Base-by-base conservation (phyloP, 257 asterid species). In the Misopates orontium region DNA sequence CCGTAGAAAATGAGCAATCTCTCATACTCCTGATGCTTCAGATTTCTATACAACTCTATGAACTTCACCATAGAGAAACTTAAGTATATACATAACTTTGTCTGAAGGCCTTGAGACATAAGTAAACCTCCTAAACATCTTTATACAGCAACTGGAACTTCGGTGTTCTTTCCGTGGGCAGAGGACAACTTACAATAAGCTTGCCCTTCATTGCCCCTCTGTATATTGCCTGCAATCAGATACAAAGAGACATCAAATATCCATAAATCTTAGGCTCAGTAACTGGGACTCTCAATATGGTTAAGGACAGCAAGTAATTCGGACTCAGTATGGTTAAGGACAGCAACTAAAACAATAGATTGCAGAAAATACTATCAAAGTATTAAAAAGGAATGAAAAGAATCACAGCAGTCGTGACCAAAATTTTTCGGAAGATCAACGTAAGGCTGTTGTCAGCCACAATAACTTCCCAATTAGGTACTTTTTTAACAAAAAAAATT, bases 161-260 rank as follows among this genome's bases (percentile, higher is more conserved):
- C 1, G 93, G 98, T 60, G 87, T 87, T 66, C 85, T 71, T 68
- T 92, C 98, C 0, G 92, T 89, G 49, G 97, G 96, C 74, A 92
- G 78, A 53, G 98, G 98, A 50, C 98, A 92, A 64, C 70, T 78
- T 66, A 89, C 88, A n/a, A 91, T 91, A 56, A 82, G 84, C 88
- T 88, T 91, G 56, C 98, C 96, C 72, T 85, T 91, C 96, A 91
- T 91, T 24, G 98, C 96, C 50, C 95, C 98, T 80, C 95, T 82
- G 50, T 80, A 91, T 74, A 91, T 84, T 22, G 96, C 91, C 98
- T 91, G 94, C 84, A 79, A 53, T 15, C 65, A 70, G 32, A 67
- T 24, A 45, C 16, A 73, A 17, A 25, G 40, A 39, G 36, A 41
- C 36, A 23, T 36, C 20, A 53, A 15, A 51, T 17, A 47, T 19